Evolutionary conservation across 192 early-diverging fungal genomes (phyloP).

Genomic region (Gonapodya prolifera): DNA sequence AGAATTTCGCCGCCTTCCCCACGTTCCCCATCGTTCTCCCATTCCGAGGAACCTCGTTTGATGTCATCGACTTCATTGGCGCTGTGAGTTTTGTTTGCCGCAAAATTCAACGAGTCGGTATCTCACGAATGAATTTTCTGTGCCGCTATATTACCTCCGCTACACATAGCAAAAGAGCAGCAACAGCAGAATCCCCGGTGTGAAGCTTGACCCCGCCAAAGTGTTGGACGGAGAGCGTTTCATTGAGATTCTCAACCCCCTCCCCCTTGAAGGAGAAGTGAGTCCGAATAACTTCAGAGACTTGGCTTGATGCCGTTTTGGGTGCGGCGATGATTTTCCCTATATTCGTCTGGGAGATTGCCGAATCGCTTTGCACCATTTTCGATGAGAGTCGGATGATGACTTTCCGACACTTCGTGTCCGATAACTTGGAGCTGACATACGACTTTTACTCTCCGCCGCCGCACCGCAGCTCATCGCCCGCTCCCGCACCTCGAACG

Average conservation of each 20-base stretch:
- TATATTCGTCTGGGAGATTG: too few species aligned
- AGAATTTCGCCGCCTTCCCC: conserved; percentile 7
- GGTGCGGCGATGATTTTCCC: too few species aligned
- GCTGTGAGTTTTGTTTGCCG: neutral
- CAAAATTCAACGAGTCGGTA: neutral
- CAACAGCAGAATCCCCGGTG: conserved; percentile 1
- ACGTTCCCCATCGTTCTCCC: conserved; percentile 2
- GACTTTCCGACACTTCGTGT: neutral
- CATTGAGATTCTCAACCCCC: conserved; percentile 70
- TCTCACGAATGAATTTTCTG: neutral
- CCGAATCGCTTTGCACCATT: neutral
- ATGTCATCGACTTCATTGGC: conserved; percentile 2
- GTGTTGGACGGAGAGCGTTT: conserved; percentile 97
- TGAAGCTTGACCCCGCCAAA: conserved; percentile 6
- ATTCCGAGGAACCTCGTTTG: neutral
- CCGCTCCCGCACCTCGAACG: conserved; percentile 9
- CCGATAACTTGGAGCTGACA: too few species aligned
- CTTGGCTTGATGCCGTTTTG: too few species aligned
- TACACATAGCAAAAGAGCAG: neutral
- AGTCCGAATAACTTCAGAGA: too few species aligned
- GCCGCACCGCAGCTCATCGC: conserved; percentile 35
- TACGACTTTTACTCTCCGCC: neutral
- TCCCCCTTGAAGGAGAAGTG: conserved; percentile 66
- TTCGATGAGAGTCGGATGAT: neutral
- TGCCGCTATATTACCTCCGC: neutral